Base-by-base conservation (phyloP, 257 asterid genomes). In the Cordia subcordata region DNA sequence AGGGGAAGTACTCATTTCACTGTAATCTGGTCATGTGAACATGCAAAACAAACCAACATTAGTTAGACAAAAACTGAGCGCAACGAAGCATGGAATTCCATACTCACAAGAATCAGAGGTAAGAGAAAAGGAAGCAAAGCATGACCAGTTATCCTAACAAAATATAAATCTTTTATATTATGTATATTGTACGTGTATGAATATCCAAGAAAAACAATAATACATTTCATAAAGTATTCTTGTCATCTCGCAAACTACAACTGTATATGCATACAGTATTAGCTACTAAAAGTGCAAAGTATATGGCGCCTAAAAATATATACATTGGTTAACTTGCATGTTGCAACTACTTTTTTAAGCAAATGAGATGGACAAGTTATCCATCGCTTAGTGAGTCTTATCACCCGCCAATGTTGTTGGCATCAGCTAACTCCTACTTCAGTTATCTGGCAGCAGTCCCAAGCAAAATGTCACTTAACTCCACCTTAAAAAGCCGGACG, bases 401-500 rank as follows among this genome's bases (percentile, higher is more conserved):
- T 78, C 81, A 79, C 77, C 82, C 75, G 73, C 77, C 80, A 75
- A 85, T 61, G 94, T 57, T 75, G 87, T 71, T 81, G 95, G 70
- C 79, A 88, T 82, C 92, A 85, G 94, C 85, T 61, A 81, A 82
- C 85, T 73, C 82, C 77, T 87, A 85, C 88, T 74, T 84, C 88
- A 67, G 87, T 79, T 81, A 84, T 86, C 90, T 65, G 76, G 82
- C 91, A 85, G 87, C 94, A 76, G 78, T 82, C 81, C 85, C 88
- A 80, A 77, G 84, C 76, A 81, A 83, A 81, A 75, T 72, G 90
- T 71, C 86, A 83, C 69, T 77, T 82, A 82, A 77, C 86, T 80
- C 88, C 85, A 68, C 33, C 72, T 75, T 85, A 80, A 87, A 75
- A 77, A 65, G 83, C 95, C 76, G 88, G 70, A 75, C 82, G 75